These are phyloP conservation scores for Dentipellis sp. DNA, from an alignment of 768 basidiomycete species.

Conservation along the genomic window DNA sequence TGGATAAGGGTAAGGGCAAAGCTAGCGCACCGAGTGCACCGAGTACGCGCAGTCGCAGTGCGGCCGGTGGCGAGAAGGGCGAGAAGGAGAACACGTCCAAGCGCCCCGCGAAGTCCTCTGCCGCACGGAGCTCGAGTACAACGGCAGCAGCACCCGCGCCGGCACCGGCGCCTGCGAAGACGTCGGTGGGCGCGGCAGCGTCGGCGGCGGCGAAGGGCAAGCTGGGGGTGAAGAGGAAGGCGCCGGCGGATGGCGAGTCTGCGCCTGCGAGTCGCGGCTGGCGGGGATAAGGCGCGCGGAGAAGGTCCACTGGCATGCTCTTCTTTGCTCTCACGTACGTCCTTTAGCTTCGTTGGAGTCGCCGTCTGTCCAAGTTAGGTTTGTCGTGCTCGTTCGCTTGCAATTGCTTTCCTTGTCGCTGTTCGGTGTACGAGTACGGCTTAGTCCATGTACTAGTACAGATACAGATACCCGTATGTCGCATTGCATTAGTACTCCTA, in stretches of 20 bases:
- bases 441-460: too few relatives aligned
- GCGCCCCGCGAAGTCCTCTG: slow-evolving; percentile 4
- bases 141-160: background rate
- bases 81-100: slow-evolving; percentile 15
- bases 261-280: slow-evolving; percentile 47
- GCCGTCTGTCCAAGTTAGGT: too few relatives aligned
- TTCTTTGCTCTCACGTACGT: background rate
- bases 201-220: slow-evolving; percentile 7
- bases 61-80: background rate
- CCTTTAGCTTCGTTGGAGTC: background rate
- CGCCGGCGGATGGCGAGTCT: slow-evolving; percentile 56
- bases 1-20: background rate
- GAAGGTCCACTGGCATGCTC: too few relatives aligned
- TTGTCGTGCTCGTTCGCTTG: too few relatives aligned
- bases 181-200: background rate
- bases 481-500: too few relatives aligned
- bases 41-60: slow-evolving; percentile 2
- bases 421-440: too few relatives aligned
- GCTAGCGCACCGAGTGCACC: background rate
- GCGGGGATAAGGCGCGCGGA: slow-evolving; percentile 29
- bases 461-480: too few relatives aligned
- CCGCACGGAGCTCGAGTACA: background rate
- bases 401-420: too few relatives aligned
- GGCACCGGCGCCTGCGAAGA: background rate
- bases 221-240: slow-evolving; percentile 6